Base-by-base conservation (phyloP, 2,329 filamentous ascomycete species). In the Aspergillus latus region DNA sequence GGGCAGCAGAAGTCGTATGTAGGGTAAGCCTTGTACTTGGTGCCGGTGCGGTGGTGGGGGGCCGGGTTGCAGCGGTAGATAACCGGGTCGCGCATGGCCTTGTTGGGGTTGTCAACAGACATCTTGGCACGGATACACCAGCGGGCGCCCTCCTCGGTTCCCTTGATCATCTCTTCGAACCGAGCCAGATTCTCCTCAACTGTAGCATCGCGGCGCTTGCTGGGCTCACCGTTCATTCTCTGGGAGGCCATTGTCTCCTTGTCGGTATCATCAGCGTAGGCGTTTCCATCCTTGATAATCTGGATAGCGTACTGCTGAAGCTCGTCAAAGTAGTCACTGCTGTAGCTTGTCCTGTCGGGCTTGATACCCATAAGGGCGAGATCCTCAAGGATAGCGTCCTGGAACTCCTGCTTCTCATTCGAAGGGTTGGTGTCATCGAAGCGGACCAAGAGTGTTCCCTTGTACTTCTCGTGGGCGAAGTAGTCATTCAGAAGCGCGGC, bases 391-490 rank as follows among this genome's bases (percentile, higher is more conserved):
- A 99, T 99, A 4, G 92, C 84, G 75, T 97, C 92, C 72, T 97
- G 88, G 73, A 88, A 99, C 78, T 97, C 94, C 72, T 93, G 87
- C 80, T 96, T 97, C 81, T 99, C 94, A 74, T 97, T 97, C 58
- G 89, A 87, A 6, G 94, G 94, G 76, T 99, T 99, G 55, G 94
- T 99, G 71, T 99, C 94, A 72, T 99, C 94, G 69, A 99, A 94
- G 58, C 94, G 89, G 49, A 97, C 84, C 58, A 95, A 86, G 66
- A 99, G 82, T 67, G 88, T 95, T 68, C 94, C 94, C 59, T 93
- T 87, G 80, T 96, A 96, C 66, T 91, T 89, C 72, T 92, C 88
- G 74, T 97, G 92, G 44, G 92, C 93, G 66, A 97, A 97, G 81
- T 96, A 97, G 74, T 97, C 92, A 78, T 94, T 96, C 56, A 97